Percentiles rank a stretch among this genome's conserved stretches.
phyloP scores from a whole-genome alignment of 2,329 filamentous ascomycete species.

The Nigrograna mackinnonii region DNA sequence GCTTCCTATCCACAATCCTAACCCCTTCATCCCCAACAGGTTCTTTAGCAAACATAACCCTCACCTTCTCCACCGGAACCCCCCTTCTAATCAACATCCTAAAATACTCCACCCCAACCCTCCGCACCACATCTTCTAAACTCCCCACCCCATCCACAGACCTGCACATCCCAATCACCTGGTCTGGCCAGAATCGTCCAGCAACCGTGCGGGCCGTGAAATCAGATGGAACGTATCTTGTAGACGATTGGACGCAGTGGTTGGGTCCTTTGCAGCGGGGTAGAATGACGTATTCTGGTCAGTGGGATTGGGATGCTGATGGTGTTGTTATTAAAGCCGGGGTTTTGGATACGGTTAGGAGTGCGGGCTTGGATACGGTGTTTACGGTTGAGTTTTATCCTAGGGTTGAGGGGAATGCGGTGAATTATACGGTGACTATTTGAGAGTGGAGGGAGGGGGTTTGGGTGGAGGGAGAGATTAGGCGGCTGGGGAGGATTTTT shows the following conservation, averaged over 20 bases:
- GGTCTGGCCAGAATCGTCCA: conserved; percentile 53
- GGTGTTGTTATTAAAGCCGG: conserved; percentile 52
- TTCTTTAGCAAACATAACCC: conserved; percentile 54
- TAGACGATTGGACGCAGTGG: conserved; percentile 61
- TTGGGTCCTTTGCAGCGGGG: conserved; percentile 56
- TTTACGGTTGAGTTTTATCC: conserved; percentile 63
- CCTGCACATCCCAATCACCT: conserved; percentile 56
- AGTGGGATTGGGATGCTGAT: conserved; percentile 56
- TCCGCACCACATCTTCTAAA: conserved; percentile 31
- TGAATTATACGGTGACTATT: conserved; percentile 55
- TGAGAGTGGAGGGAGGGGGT: no score
- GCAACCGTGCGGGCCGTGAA: conserved; percentile 57
- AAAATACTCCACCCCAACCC: conserved; percentile 55
- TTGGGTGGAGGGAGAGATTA: no score
- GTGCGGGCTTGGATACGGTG: conserved; percentile 47
- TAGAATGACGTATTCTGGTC: conserved; percentile 50
- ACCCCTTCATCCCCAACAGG: conserved; percentile 47
- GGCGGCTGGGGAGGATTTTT: no score
- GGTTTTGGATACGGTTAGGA: conserved; percentile 52
- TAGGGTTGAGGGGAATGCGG: conserved; percentile 51
- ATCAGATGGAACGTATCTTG: conserved; percentile 53
- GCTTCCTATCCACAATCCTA: conserved; percentile 53
- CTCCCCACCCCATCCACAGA: conserved; percentile 42
- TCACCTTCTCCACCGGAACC: conserved; percentile 58
- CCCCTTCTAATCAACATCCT: conserved; percentile 53